Evolutionary conservation across 352 stramenopile genomes (phyloP).

Genomic region (Nothophytophthora sp.): DNA sequence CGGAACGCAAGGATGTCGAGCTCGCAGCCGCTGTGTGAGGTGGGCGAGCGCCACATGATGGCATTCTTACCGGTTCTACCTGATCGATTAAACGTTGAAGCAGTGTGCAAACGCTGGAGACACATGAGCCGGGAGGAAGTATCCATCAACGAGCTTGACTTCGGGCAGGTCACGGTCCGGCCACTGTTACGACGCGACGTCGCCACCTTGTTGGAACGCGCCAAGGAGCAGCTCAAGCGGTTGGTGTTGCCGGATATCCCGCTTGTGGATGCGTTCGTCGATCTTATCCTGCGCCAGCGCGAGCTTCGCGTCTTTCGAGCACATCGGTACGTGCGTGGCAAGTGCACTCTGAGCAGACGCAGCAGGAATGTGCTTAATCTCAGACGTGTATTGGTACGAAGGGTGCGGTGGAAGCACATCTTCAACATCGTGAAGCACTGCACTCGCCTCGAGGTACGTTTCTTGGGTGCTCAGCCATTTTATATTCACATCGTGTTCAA

Average conservation of each 20-base stretch:
- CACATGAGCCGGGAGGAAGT: conserved; percentile 39
- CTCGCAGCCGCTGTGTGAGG: conserved; percentile 29
- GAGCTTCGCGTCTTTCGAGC: conserved; percentile 47
- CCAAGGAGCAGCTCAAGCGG: conserved; percentile 28
- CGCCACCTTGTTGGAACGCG: conserved; percentile 35
- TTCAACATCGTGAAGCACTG: conserved; percentile 43
- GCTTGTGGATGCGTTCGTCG: conserved; percentile 44
- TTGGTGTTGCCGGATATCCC: conserved; percentile 48
- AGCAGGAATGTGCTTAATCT: conserved; percentile 7
- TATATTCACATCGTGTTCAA: too few species aligned
- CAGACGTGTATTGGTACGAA: conserved; percentile 12
- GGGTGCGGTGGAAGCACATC: conserved; percentile 56
- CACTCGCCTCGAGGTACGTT: conserved; percentile 31
- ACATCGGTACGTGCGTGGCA: conserved; percentile 33
- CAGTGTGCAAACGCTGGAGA: conserved; percentile 61
- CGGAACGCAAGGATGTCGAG: not conserved
- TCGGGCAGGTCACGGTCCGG: conserved; percentile 29
- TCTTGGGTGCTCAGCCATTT: too few species aligned
- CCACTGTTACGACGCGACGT: conserved; percentile 33
- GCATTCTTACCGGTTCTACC: conserved; percentile 53
- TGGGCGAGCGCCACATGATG: conserved; percentile 44
- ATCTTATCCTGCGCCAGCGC: conserved; percentile 34
- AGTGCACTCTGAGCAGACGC: not conserved
- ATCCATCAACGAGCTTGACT: conserved; percentile 49
- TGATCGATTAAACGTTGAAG: conserved; percentile 48